These are phyloP conservation scores for Raphanus raphanistrum DNA, from an alignment of 345 rosid species.

Conservation along the genomic window DNA sequence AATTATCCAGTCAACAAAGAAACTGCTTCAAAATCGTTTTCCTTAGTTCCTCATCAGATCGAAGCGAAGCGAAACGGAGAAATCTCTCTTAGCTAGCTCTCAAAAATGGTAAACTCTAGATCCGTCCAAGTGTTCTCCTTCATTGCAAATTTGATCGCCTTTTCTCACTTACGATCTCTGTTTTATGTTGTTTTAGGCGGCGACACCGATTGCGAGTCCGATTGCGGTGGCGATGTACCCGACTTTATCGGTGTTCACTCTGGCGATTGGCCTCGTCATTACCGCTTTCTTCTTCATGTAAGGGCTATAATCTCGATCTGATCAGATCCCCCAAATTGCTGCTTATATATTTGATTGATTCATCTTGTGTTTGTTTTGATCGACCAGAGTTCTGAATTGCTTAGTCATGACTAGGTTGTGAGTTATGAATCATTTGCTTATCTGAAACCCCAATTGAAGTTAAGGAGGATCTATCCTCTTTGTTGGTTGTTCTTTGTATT, in stretches of 20 bases:
- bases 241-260: constrained; percentile 57
- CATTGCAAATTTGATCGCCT: background rate
- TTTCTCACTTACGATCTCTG: background rate
- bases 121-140: background rate
- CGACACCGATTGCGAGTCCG: constrained; percentile 74
- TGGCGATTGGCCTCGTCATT: constrained; percentile 70
- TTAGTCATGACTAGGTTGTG: no score
- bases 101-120: constrained; percentile 27
- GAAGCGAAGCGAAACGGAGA: constrained; percentile 7
- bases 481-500: background rate
- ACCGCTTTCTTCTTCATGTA: constrained; percentile 92
- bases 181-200: constrained; percentile 41
- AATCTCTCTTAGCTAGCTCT: background rate
- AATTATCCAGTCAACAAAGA: background rate
- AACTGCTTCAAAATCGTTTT: background rate
- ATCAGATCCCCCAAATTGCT: background rate
- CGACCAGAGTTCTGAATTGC: no score
- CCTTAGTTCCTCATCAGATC: constrained; percentile 17
- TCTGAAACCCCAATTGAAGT: no score
- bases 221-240: constrained; percentile 73
- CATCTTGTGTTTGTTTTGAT: no score
- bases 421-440: no score
- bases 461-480: no score
- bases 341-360: background rate
- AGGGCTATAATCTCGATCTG: constrained; percentile 35